Conservation (phyloP, 2,329 filamentous ascomycete species). For the Xylariales sp. region DNA sequence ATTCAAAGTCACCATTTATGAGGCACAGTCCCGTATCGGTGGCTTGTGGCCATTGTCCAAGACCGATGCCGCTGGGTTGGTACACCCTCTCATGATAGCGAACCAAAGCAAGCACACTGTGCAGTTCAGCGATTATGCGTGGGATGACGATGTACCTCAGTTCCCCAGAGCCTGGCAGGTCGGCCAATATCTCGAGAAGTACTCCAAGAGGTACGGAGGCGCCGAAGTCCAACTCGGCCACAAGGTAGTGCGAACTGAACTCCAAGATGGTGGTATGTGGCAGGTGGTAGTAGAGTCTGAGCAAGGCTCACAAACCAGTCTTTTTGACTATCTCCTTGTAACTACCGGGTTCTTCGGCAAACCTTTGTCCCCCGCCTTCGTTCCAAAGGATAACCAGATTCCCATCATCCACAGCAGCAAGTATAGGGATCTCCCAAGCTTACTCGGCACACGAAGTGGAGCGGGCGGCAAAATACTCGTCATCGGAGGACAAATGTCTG, state of each 20-base stretch:
- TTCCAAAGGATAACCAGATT: conserved; percentile 30
- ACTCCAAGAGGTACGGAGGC: conserved; percentile 51
- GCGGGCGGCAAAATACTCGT: conserved; percentile 62
- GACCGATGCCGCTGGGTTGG: conserved; percentile 42
- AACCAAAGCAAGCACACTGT: conserved; percentile 79
- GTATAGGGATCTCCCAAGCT: conserved; percentile 50
- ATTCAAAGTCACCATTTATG: conserved; percentile 69
- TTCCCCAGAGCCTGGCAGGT: conserved; percentile 77
- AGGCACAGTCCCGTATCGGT: conserved; percentile 60
- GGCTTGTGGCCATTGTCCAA: conserved; percentile 69
- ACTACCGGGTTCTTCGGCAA: conserved; percentile 74
- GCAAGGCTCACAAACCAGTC: conserved; percentile 33
- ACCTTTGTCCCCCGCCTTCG: conserved; percentile 45
- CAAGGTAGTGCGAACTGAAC: conserved; percentile 36
- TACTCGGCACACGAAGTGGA: conserved; percentile 34
- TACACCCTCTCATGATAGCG: conserved; percentile 64
- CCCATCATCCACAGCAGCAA: conserved; percentile 65
- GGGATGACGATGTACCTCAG: conserved; percentile 56
- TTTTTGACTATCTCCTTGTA: conserved; percentile 69
- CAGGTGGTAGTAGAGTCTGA: conserved; percentile 30
- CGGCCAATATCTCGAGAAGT: conserved; percentile 65
- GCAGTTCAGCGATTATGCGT: conserved; percentile 67
- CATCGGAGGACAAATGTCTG: conserved; percentile 79
- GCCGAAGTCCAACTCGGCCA: conserved; percentile 45
- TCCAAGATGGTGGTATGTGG: conserved; percentile 32